Base-by-base conservation (phyloP, 805 yeast species). In the Spathaspora boniae region DNA sequence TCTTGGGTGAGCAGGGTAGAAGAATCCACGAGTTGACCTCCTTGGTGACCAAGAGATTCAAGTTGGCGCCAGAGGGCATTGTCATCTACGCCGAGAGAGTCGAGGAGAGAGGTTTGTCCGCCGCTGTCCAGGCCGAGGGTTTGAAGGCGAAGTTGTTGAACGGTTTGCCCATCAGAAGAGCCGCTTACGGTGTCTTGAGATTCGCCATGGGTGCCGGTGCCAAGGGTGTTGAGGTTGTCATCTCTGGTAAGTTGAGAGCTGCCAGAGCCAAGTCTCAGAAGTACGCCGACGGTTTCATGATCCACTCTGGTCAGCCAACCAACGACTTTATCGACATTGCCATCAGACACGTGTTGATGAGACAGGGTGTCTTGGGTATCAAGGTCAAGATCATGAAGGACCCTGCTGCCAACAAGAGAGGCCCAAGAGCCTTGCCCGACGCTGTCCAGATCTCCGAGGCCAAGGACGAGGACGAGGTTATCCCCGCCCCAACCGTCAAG, bases 261-360 rank as follows among this genome's bases (percentile, higher is more conserved):
- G 98, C 98, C 64, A 88, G 98, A 82, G 98, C 98, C 64, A 93
- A 93, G 86, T 82, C 97, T 65, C 95, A 93, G 95, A 93, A 93
- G 78, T 93, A 91, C 83, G 84, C 93, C 69, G 98, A 91, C 71
- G 98, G 98, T 81, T 93, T 93, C 96, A 86, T 93, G 93, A 93
- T 93, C 82, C 98, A 93, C 93, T 88, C 97, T 65, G 98, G 98
- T 86, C 98, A 93, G 80, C 98, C 98, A 76, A 93, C 91, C 72
- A 82, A 78, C 58, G 98, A 93, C 70, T 93, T 93, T 84, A 93
- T 93, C 68, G 98, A 93, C 75, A 75, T 81, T 68, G 98, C 98
- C 60, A 89, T 95, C 71, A 89, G 98, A 78, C 98, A 93, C 91
- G 98, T 91, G 62, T 80, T 93, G 70, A 84, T 93, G 80, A 89